These are phyloP conservation scores for Meyerozyma elateridarum DNA, from an alignment of 1,139 yeast genomes.

Conservation along the genomic window DNA sequence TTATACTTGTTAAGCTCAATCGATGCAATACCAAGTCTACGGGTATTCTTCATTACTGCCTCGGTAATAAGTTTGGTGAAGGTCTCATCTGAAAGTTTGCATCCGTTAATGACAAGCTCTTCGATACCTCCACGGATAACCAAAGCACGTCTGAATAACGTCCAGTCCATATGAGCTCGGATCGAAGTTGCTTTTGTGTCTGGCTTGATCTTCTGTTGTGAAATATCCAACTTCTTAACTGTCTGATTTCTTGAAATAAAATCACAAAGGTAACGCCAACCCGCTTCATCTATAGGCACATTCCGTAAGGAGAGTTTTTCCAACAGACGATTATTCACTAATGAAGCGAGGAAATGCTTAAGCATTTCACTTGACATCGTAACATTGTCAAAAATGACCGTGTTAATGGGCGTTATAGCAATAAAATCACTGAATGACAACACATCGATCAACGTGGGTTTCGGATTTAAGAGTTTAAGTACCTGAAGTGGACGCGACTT, in stretches of 20 bases:
- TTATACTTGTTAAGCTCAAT: conserved; percentile 59
- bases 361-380: conserved; percentile 78
- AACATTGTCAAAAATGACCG: conserved; percentile 79
- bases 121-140: conserved; percentile 66
- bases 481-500: conserved; percentile 72
- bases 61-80: conserved; percentile 48
- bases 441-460: conserved; percentile 86
- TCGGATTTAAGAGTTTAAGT: conserved; percentile 77
- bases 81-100: conserved; percentile 51
- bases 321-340: conserved; percentile 51
- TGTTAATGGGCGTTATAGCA: conserved; percentile 75
- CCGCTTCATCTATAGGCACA: conserved; percentile 63
- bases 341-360: conserved; percentile 58
- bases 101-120: conserved; percentile 79
- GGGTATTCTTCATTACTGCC: conserved; percentile 53
- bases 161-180: conserved; percentile 76
- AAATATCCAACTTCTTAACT: conserved; percentile 68
- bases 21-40: conserved; percentile 73
- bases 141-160: conserved; percentile 56
- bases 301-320: conserved; percentile 76
- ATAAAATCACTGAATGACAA: conserved; percentile 85
- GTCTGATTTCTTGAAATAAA: conserved; percentile 57
- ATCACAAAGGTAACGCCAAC: conserved; percentile 75
- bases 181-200: conserved; percentile 42
- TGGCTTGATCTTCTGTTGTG: conserved; percentile 62